Conservation (phyloP, 495 filamentous ascomycete genomes). For the Aspergillus cristatus region DNA sequence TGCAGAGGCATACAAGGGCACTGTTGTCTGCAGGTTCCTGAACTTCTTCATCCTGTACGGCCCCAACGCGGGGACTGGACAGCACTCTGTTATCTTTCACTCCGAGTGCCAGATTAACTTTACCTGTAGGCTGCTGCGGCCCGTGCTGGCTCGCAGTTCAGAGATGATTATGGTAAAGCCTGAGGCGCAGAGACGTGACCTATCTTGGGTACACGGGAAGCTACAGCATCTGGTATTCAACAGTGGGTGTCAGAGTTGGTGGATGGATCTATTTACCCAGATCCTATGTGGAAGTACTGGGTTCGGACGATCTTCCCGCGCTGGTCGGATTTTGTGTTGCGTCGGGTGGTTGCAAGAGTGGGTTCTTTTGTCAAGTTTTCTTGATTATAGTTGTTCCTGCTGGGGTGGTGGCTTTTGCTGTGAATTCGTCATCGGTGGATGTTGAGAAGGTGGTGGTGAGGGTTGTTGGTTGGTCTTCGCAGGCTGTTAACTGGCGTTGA, state of each 20-base stretch:
- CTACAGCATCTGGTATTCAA: slow-evolving; percentile 7
- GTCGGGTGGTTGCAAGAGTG: too few relatives aligned
- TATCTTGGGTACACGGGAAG: slow-evolving; percentile 7
- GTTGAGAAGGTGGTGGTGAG: too few relatives aligned
- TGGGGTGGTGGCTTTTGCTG: too few relatives aligned
- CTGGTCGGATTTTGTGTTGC: slow-evolving; percentile 7
- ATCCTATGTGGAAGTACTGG: slow-evolving; percentile 11
- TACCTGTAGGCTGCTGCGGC: slow-evolving; percentile 17
- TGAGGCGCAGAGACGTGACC: slow-evolving; percentile 30
- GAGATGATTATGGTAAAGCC: slow-evolving; percentile 23
- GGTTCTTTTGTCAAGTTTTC: too few relatives aligned
- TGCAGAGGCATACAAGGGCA: slow-evolving; percentile 47
- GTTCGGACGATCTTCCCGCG: slow-evolving; percentile 6
- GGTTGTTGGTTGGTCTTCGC: too few relatives aligned
- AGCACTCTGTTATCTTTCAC: slow-evolving; percentile 43
- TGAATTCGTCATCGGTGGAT: too few relatives aligned
- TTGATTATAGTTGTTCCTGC: too few relatives aligned
- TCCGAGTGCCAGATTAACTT: slow-evolving; percentile 45
- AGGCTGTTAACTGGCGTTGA: too few relatives aligned
- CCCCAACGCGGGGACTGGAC: slow-evolving; percentile 50
- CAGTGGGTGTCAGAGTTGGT: slow-evolving; percentile 9
- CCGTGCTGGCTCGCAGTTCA: slow-evolving; percentile 13
- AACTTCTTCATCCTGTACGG: slow-evolving; percentile 54
- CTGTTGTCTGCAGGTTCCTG: slow-evolving; percentile 48
- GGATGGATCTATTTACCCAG: slow-evolving; percentile 10